Conservation (phyloP, 179 eudicot genomes). For the Patellifolia procumbens region DNA sequence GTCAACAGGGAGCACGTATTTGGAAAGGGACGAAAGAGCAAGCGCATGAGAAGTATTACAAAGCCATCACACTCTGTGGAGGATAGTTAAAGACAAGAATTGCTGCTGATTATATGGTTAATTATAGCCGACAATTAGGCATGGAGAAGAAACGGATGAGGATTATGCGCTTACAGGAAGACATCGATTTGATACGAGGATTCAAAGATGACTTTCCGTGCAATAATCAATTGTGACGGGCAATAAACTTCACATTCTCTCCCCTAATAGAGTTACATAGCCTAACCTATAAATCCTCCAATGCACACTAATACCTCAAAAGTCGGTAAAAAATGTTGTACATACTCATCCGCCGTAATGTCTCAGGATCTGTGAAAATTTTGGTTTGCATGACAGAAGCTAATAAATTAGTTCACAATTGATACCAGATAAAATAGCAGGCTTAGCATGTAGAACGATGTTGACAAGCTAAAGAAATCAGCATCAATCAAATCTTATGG, state of each 20-base stretch:
- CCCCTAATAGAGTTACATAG: neutral
- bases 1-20: no score
- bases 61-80: no score
- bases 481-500: neutral
- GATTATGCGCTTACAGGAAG: neutral
- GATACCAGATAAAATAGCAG: neutral
- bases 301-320: neutral
- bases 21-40: no score
- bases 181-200: neutral
- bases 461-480: neutral
- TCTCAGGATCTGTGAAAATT: conserved; percentile 40
- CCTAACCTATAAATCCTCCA: conserved; percentile 2
- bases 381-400: conserved; percentile 30
- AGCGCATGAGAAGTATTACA: no score
- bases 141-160: no score
- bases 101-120: no score
- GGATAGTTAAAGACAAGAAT: no score
- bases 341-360: conserved; percentile 42
- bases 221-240: neutral
- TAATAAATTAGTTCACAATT: conserved; percentile 13
- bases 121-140: no score
- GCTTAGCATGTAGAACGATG: neutral
- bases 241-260: neutral
- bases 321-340: neutral
- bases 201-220: neutral